phyloP scores from a whole-genome alignment of 2,329 filamentous ascomycete species.

The Daldinia eschscholtzii region DNA sequence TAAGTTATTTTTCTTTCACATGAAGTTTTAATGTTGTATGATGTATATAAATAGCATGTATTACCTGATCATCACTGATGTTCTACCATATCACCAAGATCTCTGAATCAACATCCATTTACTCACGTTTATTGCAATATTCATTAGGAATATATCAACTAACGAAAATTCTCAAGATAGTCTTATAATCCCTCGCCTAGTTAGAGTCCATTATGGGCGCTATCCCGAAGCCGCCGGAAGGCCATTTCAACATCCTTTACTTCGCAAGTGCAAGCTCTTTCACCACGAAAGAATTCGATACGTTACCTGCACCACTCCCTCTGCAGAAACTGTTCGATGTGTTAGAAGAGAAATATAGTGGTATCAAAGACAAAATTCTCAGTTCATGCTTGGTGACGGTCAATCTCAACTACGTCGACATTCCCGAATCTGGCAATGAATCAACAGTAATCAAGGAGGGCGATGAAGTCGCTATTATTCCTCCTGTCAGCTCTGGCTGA shows the following conservation, averaged over 20 bases:
- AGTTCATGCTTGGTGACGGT: slow-evolving; percentile 81
- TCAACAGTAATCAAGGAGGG: slow-evolving; percentile 72
- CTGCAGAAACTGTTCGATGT: slow-evolving; percentile 72
- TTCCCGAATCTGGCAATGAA: slow-evolving; percentile 62
- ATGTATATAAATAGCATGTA: slow-evolving; percentile 69
- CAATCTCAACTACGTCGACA: slow-evolving; percentile 84
- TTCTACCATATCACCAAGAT: slow-evolving; percentile 75
- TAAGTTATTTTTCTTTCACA: slow-evolving; percentile 36
- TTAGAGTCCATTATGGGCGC: slow-evolving; percentile 51
- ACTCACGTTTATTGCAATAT: slow-evolving; percentile 34
- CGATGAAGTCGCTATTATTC: slow-evolving; percentile 89
- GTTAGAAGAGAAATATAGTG: slow-evolving; percentile 77
- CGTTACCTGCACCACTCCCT: slow-evolving; percentile 74
- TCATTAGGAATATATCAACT: slow-evolving; percentile 19
- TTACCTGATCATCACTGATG: slow-evolving; percentile 71
- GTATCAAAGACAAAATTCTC: slow-evolving; percentile 76
- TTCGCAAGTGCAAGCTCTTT: slow-evolving; percentile 81
- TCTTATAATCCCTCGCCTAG: not conserved
- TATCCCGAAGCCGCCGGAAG: slow-evolving; percentile 63
- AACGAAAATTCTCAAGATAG: slow-evolving; percentile 24
- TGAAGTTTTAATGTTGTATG: slow-evolving; percentile 56
- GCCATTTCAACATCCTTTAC: slow-evolving; percentile 84
- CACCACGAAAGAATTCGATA: slow-evolving; percentile 76
- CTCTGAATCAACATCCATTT: slow-evolving; percentile 66
- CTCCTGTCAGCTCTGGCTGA: slow-evolving; percentile 86